phyloP scores from a whole-genome alignment of 805 yeast species.

The Sugiyamaella americana region DNA sequence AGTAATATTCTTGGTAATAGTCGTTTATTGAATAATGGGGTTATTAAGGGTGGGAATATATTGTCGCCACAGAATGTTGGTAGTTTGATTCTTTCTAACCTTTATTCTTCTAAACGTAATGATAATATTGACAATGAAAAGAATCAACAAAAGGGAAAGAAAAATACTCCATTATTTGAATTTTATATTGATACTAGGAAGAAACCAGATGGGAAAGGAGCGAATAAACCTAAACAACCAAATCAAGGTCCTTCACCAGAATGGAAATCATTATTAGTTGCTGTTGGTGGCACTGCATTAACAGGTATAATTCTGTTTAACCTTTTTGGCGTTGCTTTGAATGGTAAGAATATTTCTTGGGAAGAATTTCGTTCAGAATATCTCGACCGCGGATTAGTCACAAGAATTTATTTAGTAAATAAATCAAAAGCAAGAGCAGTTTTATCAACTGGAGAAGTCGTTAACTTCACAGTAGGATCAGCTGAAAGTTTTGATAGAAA shows the following conservation, averaged over 20 bases:
- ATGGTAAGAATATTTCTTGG: conserved; percentile 61
- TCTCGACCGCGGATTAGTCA: conserved; percentile 72
- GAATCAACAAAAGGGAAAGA: not conserved
- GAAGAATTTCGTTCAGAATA: conserved; percentile 80
- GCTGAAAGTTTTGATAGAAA: conserved; percentile 81
- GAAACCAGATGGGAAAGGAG: not conserved
- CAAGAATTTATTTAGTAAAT: conserved; percentile 68
- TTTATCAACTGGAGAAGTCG: conserved; percentile 36
- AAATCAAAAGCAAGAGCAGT: conserved; percentile 68
- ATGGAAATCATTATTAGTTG: conserved; percentile 5
- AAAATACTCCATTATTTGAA: conserved; percentile 1
- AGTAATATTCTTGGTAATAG: too few species aligned
- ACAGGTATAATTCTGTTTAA: conserved; percentile 8
- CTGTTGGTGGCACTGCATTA: conserved; percentile 9
- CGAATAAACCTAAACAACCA: not conserved
- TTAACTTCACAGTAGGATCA: conserved; percentile 77
- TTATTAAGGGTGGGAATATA: too few species aligned
- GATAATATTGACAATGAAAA: too few species aligned
- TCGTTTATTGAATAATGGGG: too few species aligned
- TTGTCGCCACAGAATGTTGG: too few species aligned
- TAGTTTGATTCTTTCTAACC: too few species aligned
- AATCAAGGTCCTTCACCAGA: conserved; percentile 2
- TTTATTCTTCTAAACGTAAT: too few species aligned
- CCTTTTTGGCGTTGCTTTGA: conserved; percentile 2
- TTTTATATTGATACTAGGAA: conserved; percentile 4